Conservation (phyloP, 306 rosid species). For the Dalbergia oliveri region DNA sequence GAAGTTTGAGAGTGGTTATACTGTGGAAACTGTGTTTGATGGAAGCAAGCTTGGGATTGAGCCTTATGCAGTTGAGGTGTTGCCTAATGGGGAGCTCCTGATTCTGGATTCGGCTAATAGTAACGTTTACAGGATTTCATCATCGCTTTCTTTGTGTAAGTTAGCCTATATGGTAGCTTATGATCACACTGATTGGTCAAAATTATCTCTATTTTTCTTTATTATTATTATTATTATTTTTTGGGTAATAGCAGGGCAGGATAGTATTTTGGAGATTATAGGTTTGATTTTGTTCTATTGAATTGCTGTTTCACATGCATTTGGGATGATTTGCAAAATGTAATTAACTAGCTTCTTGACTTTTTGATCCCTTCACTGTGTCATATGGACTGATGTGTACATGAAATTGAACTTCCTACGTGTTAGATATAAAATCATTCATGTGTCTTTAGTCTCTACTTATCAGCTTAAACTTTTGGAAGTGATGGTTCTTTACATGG, state of each 20-base stretch:
- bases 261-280: neutral
- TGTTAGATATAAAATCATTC: too few relatives aligned
- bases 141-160: slow-evolving; percentile 89
- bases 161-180: slow-evolving; percentile 40
- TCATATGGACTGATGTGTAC: neutral
- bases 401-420: slow-evolving; percentile 21
- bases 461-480: too few relatives aligned
- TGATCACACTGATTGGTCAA: slow-evolving; percentile 33
- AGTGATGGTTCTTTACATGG: too few relatives aligned
- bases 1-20: slow-evolving; percentile 91
- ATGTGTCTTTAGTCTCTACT: too few relatives aligned
- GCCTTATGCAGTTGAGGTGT: slow-evolving; percentile 84
- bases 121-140: slow-evolving; percentile 80
- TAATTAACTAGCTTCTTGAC: slow-evolving; percentile 12
- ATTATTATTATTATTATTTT: neutral
- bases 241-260: neutral
- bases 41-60: slow-evolving; percentile 97
- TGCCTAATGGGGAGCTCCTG: slow-evolving; percentile 85
- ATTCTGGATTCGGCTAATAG: slow-evolving; percentile 86
- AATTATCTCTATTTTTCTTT: slow-evolving; percentile 14
- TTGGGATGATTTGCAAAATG: slow-evolving; percentile 18
- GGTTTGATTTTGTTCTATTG: slow-evolving; percentile 33
- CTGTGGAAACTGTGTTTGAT: slow-evolving; percentile 93
- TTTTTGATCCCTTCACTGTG: slow-evolving; percentile 29
- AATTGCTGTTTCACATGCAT: slow-evolving; percentile 27